Base-by-base conservation (phyloP, 129 eudicot genomes). In the Pseudognaphalium luteoalbum region DNA sequence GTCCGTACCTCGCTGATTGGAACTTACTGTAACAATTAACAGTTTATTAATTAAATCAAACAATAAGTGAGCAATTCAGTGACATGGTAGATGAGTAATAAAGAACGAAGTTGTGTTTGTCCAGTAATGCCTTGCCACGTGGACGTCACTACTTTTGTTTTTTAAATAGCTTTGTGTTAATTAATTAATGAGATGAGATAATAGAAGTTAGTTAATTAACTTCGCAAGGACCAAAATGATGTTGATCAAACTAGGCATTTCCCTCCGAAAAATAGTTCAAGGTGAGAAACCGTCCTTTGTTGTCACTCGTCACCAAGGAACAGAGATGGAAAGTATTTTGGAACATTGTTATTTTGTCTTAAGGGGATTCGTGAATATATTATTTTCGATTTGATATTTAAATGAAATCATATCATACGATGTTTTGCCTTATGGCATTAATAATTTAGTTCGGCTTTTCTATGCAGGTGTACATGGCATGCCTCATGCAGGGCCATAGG, bases 391-490 rank as follows among this genome's bases (percentile, higher is more conserved):
- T 39, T 41, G 58, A 66, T 79, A 39, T 42, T 67, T 7, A 57
- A 25, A 14, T 66, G 62, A 14, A 42, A 33, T 34, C 60, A 51
- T 16, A 56, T 72, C 5, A 32, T 30, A 42, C 15, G 8, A 25
- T 78, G 61, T 66, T 61, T 35, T 69, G 20, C 39, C 1, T 76
- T 21, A 5, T 82, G 66, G 74, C 10, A 19, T 56, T 73, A 11
- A 47, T 14, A 12, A 47, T 47, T 12, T 47, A 14, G 66, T 73
- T 41, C 58, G 56, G 34, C 19, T 74, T 77, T 41, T 70, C 28
- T 68, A 34, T 73, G 80, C 92, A 95, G 99, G 92, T 91, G n/a
- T 89, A 87, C 74, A 91, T 95, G 99, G 92, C 99, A 72, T 95
- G 97, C 66, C 47, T 95, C 82, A 80, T 85, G 87, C 90, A 87